Percentiles rank a stretch among this genome's conserved stretches.
Evolutionary conservation across 345 rosid species (phyloP).

Genomic region (Euphorbia tirucalli): DNA sequence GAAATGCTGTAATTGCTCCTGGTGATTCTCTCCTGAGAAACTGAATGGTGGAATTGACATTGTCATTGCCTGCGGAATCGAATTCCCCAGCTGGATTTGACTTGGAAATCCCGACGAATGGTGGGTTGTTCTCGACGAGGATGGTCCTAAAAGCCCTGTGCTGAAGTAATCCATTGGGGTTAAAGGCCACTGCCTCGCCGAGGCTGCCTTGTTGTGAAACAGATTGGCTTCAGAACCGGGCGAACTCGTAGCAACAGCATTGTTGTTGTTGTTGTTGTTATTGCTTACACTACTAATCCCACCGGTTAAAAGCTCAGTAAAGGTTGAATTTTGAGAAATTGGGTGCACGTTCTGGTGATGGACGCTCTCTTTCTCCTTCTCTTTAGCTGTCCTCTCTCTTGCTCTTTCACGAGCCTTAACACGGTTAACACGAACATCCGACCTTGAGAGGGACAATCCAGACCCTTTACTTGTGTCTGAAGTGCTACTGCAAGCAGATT

Average conservation of each 20-base stretch:
- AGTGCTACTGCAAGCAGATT: constrained; percentile 91
- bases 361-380: constrained; percentile 50
- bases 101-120: constrained; percentile 43
- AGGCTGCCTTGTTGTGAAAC: constrained; percentile 31
- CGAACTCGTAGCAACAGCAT: constrained; percentile 23
- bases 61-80: constrained; percentile 31
- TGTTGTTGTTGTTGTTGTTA: constrained; percentile 3
- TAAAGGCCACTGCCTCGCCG: constrained; percentile 55
- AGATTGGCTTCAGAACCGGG: constrained; percentile 43
- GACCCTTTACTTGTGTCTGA: constrained; percentile 95
- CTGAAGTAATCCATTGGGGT: constrained; percentile 64
- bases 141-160: constrained; percentile 47
- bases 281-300: constrained; percentile 39
- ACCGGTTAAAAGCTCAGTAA: constrained; percentile 79
- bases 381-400: constrained; percentile 77
- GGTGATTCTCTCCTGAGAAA: constrained; percentile 41
- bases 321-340: constrained; percentile 54
- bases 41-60: constrained; percentile 38
- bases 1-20: constrained; percentile 53
- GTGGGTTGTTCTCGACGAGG: constrained; percentile 35
- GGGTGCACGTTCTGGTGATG: constrained; percentile 30
- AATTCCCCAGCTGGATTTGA: constrained; percentile 46
- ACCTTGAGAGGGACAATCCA: constrained; percentile 66
- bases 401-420: constrained; percentile 79
- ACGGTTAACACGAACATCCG: constrained; percentile 57